Evolutionary conservation across 768 basidiomycete genomes (phyloP), one percentile per base, ranked within the genome.

Genomic region (Wakefieldia striispora): DNA sequence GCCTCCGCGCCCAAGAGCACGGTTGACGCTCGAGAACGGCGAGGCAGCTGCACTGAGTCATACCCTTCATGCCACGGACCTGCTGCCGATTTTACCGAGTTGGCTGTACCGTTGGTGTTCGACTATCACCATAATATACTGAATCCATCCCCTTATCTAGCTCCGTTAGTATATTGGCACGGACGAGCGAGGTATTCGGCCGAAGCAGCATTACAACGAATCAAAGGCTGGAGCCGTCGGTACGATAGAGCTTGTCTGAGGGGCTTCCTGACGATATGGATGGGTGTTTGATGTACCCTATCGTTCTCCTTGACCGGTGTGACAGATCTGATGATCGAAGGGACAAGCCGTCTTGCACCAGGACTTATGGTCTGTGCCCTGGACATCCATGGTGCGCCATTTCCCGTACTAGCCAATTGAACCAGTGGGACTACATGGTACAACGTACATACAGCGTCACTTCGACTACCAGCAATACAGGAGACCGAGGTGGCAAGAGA

Each of bases 171-270:
- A 89, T 95, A n/a, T n/a, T n/a, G 31, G 74, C 78, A n/a, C 76
- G 82, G 20, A 83, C 91, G 50, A 83, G 86, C 50, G 78, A 75
- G 13, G 89, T 7, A 95, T 97, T 52, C 78, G 74, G 33, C 88
- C 91, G 6, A 97, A 97, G 70, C 94, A 95, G 63, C 95, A 97
- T 69, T 79, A 95, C 11, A 92, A 88, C 42, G 91, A 94, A 59
- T 83, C 87, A n/a, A 75, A 92, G n/a, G 80, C 83, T 2, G 92
- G 93, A 2, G 91, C 93, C 5, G 79, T 80, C 33, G 84, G 81
- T 3, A 67, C 91, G 23, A 94, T 93, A 87, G 91, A 95, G 59
- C 24, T 70, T 95, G 23, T 90, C 89, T 1, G 61, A 60, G 0
- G 81, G 81, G 53, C 61, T 88, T 24, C 84, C 84, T 0, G 78